Conservation (phyloP, 352 stramenopile genomes). For the Stramenopiles sp. region DNA sequence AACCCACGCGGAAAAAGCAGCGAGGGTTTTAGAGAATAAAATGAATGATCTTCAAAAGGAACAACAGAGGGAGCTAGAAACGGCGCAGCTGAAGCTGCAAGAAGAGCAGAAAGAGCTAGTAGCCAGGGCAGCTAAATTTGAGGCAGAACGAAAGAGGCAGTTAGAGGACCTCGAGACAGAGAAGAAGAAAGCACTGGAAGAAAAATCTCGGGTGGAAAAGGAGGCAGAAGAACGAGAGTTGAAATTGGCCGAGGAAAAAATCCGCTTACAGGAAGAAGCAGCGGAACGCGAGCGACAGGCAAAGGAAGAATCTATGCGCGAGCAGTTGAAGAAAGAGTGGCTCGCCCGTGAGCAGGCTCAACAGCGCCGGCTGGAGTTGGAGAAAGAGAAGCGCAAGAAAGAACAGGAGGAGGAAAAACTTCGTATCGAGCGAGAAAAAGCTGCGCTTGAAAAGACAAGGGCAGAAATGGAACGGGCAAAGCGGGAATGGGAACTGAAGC, state of each 20-base stretch:
- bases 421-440: neutral
- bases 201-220: slow-evolving; percentile 8
- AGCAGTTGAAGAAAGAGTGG: neutral
- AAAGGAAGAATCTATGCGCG: neutral
- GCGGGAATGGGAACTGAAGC: slow-evolving; percentile 9
- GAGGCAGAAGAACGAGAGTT: neutral
- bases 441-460: neutral
- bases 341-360: neutral
- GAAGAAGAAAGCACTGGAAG: neutral
- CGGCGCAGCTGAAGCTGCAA: neutral
- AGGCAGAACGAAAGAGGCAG: neutral
- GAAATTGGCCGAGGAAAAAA: slow-evolving; percentile 7
- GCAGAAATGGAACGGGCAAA: neutral
- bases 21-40: neutral
- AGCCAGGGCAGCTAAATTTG: neutral
- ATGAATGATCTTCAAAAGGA: neutral
- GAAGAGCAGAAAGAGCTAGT: slow-evolving; percentile 1
- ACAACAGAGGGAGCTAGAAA: neutral
- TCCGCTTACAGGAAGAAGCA: neutral
- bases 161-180: neutral
- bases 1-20: neutral
- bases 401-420: slow-evolving; percentile 8
- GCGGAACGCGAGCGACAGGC: neutral
- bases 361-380: neutral
- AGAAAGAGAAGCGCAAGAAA: neutral